Percentiles rank a stretch among this genome's conserved stretches.
Conservation (phyloP, 2,329 filamentous ascomycete species). For the Trichoderma sp. region DNA sequence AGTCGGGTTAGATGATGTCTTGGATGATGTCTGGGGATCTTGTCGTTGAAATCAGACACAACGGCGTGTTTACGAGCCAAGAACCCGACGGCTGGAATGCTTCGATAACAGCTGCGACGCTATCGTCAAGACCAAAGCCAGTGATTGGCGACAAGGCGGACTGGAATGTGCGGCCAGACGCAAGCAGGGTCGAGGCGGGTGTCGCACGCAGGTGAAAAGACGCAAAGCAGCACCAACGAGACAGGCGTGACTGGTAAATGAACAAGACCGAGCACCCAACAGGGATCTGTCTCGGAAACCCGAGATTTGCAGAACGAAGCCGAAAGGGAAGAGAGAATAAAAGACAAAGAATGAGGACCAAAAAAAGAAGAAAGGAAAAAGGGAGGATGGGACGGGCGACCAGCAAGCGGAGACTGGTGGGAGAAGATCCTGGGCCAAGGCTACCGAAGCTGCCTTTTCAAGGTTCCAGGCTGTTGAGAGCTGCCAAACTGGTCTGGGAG, state of each 20-base stretch:
- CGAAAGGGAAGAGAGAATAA: conserved; percentile 17
- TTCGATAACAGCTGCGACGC: background rate
- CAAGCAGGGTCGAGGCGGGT: background rate
- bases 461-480: conserved; percentile 9
- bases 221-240: background rate
- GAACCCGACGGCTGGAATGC: conserved; percentile 14
- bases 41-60: conserved; percentile 1
- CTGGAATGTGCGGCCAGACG: conserved; percentile 20
- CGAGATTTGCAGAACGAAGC: background rate
- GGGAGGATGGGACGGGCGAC: conserved; percentile 5
- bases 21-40: background rate
- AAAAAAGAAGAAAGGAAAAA: conserved; percentile 4
- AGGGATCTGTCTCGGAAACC: background rate
- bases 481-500: conserved; percentile 14
- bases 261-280: conserved; percentile 4
- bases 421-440: conserved; percentile 10
- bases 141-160: background rate
- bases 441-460: conserved; percentile 10
- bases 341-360: conserved; percentile 1
- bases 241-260: background rate
- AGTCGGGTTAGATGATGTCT: conserved; percentile 7
- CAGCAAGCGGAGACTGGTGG: conserved; percentile 21
- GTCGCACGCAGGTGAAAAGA: conserved; percentile 7
- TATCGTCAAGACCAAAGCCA: background rate
- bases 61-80: background rate